Conservation (phyloP, 2,329 filamentous ascomycete genomes). For the Ceratocystis colombiana region DNA sequence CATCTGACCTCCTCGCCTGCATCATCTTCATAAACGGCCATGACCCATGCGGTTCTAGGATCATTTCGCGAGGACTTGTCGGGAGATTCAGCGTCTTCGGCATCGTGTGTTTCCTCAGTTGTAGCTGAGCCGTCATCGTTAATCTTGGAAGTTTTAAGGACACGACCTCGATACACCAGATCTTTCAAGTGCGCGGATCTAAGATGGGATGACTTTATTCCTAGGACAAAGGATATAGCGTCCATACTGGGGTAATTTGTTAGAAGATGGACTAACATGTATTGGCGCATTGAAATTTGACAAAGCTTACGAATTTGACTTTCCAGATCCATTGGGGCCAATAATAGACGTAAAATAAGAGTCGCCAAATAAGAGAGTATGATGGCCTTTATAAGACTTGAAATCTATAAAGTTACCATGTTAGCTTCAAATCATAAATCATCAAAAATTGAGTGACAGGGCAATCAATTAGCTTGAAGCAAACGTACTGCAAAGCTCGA, state of each 20-base stretch:
- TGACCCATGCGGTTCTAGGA: constrained; percentile 94
- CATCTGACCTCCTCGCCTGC: constrained; percentile 88
- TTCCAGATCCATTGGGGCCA: constrained; percentile 97
- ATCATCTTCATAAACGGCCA: constrained; percentile 98
- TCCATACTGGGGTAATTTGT: constrained; percentile 61
- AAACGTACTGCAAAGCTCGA: constrained; percentile 78
- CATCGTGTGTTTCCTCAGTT: constrained; percentile 49
- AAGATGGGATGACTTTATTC: constrained; percentile 96
- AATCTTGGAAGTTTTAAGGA: constrained; percentile 83
- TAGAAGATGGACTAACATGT: background rate
- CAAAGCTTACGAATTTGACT: constrained; percentile 77
- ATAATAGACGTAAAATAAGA: constrained; percentile 99
- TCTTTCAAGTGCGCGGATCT: constrained; percentile 90
- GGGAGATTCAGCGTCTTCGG: constrained; percentile 46
- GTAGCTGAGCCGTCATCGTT: constrained; percentile 78
- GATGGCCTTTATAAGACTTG: constrained; percentile 98
- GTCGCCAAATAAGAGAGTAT: constrained; percentile 87
- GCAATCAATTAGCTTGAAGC: constrained; percentile 17
- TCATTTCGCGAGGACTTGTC: constrained; percentile 64
- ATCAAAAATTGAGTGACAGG: background rate
- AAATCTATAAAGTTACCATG: constrained; percentile 54
- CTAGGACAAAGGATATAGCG: constrained; percentile 95
- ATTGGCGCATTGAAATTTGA: background rate
- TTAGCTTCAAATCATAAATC: constrained; percentile 8
- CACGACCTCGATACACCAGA: constrained; percentile 88